Conservation (phyloP, 305 asterid genomes). For the Plantago coronopus region DNA sequence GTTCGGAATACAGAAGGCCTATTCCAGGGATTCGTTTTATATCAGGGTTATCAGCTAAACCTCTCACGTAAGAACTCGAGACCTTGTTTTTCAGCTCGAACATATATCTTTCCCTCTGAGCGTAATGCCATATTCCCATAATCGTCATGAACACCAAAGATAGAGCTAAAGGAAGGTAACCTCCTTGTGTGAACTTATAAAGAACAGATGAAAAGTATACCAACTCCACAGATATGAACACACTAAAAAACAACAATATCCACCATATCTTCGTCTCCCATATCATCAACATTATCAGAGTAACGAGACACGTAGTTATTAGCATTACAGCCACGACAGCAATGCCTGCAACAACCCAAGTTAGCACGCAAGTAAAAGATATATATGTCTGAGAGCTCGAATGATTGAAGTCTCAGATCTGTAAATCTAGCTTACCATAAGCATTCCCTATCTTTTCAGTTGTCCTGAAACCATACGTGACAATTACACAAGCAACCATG, state of each 20-base stretch:
- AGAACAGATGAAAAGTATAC: slow-evolving; percentile 59
- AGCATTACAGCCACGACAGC: slow-evolving; percentile 73
- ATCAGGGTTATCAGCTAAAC: slow-evolving; percentile 29
- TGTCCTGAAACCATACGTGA: slow-evolving; percentile 47
- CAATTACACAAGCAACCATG: slow-evolving; percentile 62
- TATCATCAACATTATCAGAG: slow-evolving; percentile 57
- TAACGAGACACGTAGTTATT: slow-evolving; percentile 53
- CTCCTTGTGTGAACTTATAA: slow-evolving; percentile 64
- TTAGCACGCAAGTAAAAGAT: neutral
- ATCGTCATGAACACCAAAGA: slow-evolving; percentile 43
- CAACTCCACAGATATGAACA: slow-evolving; percentile 38
- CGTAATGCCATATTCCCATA: slow-evolving; percentile 76
- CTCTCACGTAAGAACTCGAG: slow-evolving; percentile 36
- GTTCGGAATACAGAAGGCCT: slow-evolving; percentile 63
- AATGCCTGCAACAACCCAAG: slow-evolving; percentile 35
- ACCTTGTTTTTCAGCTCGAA: slow-evolving; percentile 72
- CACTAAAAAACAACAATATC: slow-evolving; percentile 40
- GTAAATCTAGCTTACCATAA: slow-evolving; percentile 38
- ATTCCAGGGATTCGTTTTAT: slow-evolving; percentile 57
- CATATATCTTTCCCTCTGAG: slow-evolving; percentile 47
- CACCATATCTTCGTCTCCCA: slow-evolving; percentile 71
- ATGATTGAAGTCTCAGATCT: too few species aligned
- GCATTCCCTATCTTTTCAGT: slow-evolving; percentile 62
- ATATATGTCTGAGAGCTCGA: too few species aligned
- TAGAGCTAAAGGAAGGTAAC: slow-evolving; percentile 59